These are phyloP conservation scores for Rubroshorea leprosula DNA, from an alignment of 345 rosid species.

Conservation along the genomic window DNA sequence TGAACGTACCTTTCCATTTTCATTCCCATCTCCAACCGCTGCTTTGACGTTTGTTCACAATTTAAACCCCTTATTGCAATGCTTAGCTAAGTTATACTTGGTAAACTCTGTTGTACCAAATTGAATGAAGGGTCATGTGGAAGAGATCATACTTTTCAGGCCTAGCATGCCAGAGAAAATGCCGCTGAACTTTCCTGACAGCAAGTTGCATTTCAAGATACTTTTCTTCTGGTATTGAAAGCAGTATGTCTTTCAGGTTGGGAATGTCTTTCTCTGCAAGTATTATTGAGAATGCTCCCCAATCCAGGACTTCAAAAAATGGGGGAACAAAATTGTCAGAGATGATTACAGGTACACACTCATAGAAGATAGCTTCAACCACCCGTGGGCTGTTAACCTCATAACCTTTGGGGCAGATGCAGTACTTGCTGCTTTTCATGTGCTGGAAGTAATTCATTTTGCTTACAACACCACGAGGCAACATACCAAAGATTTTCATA, in stretches of 20 bases:
- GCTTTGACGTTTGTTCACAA: not conserved
- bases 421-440: slow-evolving; percentile 92
- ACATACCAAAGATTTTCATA: slow-evolving; percentile 71
- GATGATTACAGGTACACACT: slow-evolving; percentile 84
- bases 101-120: slow-evolving; percentile 84
- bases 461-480: slow-evolving; percentile 88
- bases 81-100: slow-evolving; percentile 61
- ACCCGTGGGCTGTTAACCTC: slow-evolving; percentile 96
- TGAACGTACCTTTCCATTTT: too few relatives aligned
- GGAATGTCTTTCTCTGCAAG: slow-evolving; percentile 84
- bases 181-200: slow-evolving; percentile 67
- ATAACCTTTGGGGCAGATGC: slow-evolving; percentile 84
- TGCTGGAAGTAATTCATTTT: slow-evolving; percentile 83
- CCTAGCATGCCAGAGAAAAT: slow-evolving; percentile 84
- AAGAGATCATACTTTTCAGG: slow-evolving; percentile 84
- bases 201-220: slow-evolving; percentile 63
- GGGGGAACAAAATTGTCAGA: slow-evolving; percentile 90
- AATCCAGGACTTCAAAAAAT: slow-evolving; percentile 75
- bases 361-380: slow-evolving; percentile 82
- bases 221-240: slow-evolving; percentile 58
- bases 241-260: slow-evolving; percentile 50
- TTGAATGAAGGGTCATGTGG: slow-evolving; percentile 86
- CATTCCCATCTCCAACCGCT: too few relatives aligned
- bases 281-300: slow-evolving; percentile 66
- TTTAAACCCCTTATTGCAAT: not conserved